Conservation (phyloP, 2,329 filamentous ascomycete genomes). For the Colletotrichum tropicale region DNA sequence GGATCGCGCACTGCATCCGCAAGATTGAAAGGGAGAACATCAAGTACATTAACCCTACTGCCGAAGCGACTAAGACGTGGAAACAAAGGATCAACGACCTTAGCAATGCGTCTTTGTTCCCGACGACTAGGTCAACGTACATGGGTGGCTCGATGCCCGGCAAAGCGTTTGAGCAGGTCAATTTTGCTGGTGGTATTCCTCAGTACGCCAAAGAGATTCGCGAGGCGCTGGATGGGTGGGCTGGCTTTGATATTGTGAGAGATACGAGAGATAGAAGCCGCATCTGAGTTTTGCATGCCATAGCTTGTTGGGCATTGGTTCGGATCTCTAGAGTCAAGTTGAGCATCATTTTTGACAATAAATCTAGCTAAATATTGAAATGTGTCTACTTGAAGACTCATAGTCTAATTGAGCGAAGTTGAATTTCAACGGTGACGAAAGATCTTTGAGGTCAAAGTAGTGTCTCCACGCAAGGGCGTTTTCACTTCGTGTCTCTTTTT, state of each 20-base stretch:
- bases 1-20: constrained; percentile 55
- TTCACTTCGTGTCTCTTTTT: background rate
- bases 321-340: background rate
- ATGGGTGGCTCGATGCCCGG: constrained; percentile 61
- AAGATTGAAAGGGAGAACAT: constrained; percentile 50
- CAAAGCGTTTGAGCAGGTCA: constrained; percentile 38
- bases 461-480: background rate
- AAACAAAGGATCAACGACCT: constrained; percentile 52
- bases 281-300: background rate
- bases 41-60: constrained; percentile 54
- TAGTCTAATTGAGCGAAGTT: no score
- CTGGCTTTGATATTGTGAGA: constrained; percentile 36
- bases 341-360: background rate
- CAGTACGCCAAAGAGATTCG: constrained; percentile 36
- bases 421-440: background rate
- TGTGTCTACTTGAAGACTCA: no score
- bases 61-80: constrained; percentile 51
- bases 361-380: no score
- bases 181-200: constrained; percentile 46
- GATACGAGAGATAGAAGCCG: background rate
- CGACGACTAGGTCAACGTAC: constrained; percentile 54
- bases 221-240: constrained; percentile 35
- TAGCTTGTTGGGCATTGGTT: background rate
- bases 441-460: background rate
- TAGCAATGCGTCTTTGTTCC: constrained; percentile 51